Base-by-base conservation (phyloP, 1,139 yeast genomes). In the Geotrichum citri-aurantii region DNA sequence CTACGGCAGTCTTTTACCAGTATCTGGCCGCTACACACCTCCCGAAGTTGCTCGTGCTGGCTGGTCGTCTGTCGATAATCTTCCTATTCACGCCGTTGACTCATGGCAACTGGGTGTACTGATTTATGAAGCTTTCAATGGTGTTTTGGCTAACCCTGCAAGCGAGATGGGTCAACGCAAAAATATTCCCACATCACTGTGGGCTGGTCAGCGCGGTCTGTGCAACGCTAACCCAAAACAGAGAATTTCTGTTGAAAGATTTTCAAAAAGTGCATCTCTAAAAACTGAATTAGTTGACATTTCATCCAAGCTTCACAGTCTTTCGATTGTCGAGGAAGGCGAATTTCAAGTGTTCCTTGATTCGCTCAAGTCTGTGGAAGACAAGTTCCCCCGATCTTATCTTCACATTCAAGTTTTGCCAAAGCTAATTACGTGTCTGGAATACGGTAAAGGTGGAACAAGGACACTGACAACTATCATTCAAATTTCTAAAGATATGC, bases 401-500 rank as follows among this genome's bases (percentile, higher is more conserved):
- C 74, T 87, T 56, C 85, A 84, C 56, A 74, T 80, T 62, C 81
- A 81, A 64, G 74, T 89, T n/a, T 71, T 90, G 42, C 95, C 96
- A 0, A 89, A 85, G 65, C 71, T 88, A 31, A 75, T 80, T n/a
- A 72, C 72, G 3, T 74, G 77, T 52, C 75, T 79, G 62, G 63
- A 60, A 3, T 49, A 59, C 46, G 68, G 63, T 21, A 65, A 64
- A 51, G 68, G 67, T 17, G 69, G 70, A n/a, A 59, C 65, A 17
- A 60, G 63, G 37, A 64, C 65, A 33, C 54, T 71, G 44, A 63
- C 66, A n/a, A 59, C 65, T 21, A 58, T 69, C 6, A 61, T 60
- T n/a, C 55, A 65, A 27, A 76, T 82, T 55, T 75, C 82, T 1
- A 71, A 74, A 12, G 73, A 74, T 23, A 68, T 84, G 55, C 66